A percentile compares a stretch with the other conserved stretches of the same genome.
Evolutionary conservation across 371 early-diverging fungal genomes (phyloP).

Genomic region (Mucor ambiguus): DNA sequence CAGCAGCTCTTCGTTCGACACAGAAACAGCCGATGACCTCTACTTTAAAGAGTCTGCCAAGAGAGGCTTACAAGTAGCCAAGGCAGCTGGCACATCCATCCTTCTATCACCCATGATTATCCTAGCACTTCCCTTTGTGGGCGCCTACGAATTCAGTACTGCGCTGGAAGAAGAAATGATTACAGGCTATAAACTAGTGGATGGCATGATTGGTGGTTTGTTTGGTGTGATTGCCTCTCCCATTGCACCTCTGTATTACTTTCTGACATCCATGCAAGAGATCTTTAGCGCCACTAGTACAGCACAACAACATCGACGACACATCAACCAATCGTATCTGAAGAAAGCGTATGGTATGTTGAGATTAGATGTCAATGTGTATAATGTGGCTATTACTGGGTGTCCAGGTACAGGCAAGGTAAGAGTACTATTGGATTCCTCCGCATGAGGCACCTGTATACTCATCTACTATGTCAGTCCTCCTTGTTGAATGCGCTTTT

Average conservation of each 20-base stretch:
- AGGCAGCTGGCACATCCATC: conserved; percentile 22
- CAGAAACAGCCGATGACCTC: conserved; percentile 28
- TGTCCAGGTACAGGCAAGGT: conserved; percentile 42
- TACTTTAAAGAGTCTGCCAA: conserved; percentile 27
- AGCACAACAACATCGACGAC: conserved; percentile 21
- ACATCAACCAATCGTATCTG: conserved; percentile 23
- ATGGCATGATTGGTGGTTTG: conserved; percentile 28
- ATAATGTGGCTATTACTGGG: conserved; percentile 35
- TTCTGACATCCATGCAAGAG: conserved; percentile 22
- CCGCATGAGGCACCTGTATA: too few relatives aligned
- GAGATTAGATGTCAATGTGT: conserved; percentile 17
- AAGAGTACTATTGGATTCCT: too few relatives aligned
- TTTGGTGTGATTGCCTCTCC: conserved; percentile 34
- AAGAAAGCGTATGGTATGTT: conserved; percentile 18
- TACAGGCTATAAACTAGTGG: conserved; percentile 20
- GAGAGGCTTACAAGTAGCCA: conserved; percentile 18
- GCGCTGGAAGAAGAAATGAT: conserved; percentile 24
- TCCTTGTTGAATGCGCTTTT: conserved; percentile 34
- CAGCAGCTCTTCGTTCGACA: neutral
- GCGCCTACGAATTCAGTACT: conserved; percentile 35
- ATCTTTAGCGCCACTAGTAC: conserved; percentile 6
- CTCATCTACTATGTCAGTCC: conserved; percentile 19
- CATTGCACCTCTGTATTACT: conserved; percentile 33
- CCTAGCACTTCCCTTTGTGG: conserved; percentile 34
- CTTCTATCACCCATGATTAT: conserved; percentile 30